These are phyloP conservation scores for Cornus kousa DNA, from an alignment of 148 eudicot genomes.

Conservation along the genomic window DNA sequence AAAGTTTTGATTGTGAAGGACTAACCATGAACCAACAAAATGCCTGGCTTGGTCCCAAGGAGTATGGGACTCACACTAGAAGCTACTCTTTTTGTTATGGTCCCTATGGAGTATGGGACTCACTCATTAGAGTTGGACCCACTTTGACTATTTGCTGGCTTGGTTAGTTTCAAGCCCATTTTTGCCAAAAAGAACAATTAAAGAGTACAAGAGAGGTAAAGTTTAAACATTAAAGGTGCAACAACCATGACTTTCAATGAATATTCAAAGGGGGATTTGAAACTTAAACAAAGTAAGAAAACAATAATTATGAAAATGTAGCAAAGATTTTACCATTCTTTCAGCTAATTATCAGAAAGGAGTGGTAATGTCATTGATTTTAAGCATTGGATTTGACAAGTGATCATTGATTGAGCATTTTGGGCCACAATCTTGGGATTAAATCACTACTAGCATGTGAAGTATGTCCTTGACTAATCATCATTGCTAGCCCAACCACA, in stretches of 20 bases:
- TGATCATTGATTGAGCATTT: background rate
- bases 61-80: background rate
- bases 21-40: background rate
- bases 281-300: too few relatives aligned
- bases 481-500: background rate
- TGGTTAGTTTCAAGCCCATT: background rate
- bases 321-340: too few relatives aligned
- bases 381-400: background rate
- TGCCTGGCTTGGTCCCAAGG: background rate
- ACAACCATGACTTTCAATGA: too few relatives aligned
- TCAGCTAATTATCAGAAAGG: too few relatives aligned
- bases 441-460: slow-evolving; percentile 3
- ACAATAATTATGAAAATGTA: too few relatives aligned
- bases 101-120: background rate
- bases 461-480: slow-evolving; percentile 5
- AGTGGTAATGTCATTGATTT: background rate
- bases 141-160: slow-evolving; percentile 10
- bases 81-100: background rate
- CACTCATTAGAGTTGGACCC: background rate
- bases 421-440: background rate
- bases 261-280: too few relatives aligned
- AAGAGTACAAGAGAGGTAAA: too few relatives aligned
- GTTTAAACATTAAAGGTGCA: too few relatives aligned
- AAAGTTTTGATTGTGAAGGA: background rate
- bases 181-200: too few relatives aligned